Conservation (phyloP, 2,329 filamentous ascomycete genomes). For the Arthroderma sp. region DNA sequence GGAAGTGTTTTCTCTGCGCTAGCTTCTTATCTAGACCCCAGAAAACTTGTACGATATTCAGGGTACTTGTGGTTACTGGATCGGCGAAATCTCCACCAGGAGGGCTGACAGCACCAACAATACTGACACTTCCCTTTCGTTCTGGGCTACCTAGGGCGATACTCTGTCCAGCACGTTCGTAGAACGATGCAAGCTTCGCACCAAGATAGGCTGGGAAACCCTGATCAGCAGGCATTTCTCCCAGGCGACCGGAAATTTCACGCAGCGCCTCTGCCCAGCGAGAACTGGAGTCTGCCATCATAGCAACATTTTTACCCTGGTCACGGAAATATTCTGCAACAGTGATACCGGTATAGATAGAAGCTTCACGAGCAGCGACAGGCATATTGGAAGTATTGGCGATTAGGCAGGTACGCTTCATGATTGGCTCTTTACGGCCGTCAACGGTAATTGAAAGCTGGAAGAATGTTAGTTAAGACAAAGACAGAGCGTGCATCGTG, state of each 20-base stretch:
- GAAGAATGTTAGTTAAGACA: not conserved
- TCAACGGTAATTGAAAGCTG: conserved; percentile 83
- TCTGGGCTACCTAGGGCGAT: conserved; percentile 77
- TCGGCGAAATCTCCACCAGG: conserved; percentile 99
- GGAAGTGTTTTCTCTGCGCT: conserved; percentile 97
- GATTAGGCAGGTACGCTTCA: conserved; percentile 98
- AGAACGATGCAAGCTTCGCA: conserved; percentile 96
- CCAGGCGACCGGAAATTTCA: conserved; percentile 95
- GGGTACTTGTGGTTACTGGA: conserved; percentile 83
- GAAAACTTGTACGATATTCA: conserved; percentile 97
- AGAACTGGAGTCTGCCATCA: conserved; percentile 99
- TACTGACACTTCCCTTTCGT: conserved; percentile 83
- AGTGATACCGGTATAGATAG: conserved; percentile 94
- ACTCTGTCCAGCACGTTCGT: conserved; percentile 90
- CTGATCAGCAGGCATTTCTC: conserved; percentile 99
- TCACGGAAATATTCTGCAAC: conserved; percentile 96
- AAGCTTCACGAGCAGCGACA: conserved; percentile 93
- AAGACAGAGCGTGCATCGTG: not conserved
- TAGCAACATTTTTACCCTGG: conserved; percentile 91
- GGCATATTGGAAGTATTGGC: conserved; percentile 99
- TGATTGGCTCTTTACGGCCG: conserved; percentile 93
- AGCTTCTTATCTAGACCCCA: conserved; percentile 99
- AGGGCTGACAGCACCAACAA: conserved; percentile 92
- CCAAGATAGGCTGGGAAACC: conserved; percentile 97
- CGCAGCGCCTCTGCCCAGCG: conserved; percentile 97